Base-by-base conservation (phyloP, 257 asterid genomes). In the Solanum chiquidenum region DNA sequence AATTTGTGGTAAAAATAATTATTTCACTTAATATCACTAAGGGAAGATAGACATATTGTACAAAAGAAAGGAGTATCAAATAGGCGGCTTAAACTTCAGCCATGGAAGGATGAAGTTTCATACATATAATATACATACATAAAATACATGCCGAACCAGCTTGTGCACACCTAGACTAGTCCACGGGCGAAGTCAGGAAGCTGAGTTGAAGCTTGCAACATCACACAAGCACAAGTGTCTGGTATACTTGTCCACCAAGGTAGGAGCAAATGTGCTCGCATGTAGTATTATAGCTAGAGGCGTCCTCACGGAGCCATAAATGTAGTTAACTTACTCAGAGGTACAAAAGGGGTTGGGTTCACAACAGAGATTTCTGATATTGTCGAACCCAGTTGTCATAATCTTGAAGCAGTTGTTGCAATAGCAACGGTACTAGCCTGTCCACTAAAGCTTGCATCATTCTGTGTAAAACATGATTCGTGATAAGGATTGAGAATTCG, bases 371-470 rank as follows among this genome's bases (percentile, higher is more conserved):
- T 49, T 31, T 49, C 69, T 69, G 83, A 62, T 92, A 93, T 69
- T 91, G 89, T 82, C 4, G 90, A 80, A 94, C 88, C 98, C 98
- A 96, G 62, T 91, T 87, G 64, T 91, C 93, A 21, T 95, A 95
- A 89, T 92, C 95, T 83, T 91, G 94, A 86, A 94, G 86, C 89
- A 95, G 87, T 85, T 95, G 98, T 89, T 94, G 92, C 72, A 92
- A 88, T 18, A 93, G 97, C 90, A 94, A 89, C 1, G 98, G 98
- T 13, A 94, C 97, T 60, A 95, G 90, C 88, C 93, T 91, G 91
- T 94, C 98, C 72, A 95, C 92, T 25, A 94, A 89, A 42, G 98
- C 94, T 90, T 95, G 98, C 95, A 95, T 94, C 95, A 94, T 90
- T 87, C 97, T 95, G 91, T 18, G 83, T 55, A 55, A 80, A 87